Base-by-base conservation (phyloP, 371 early-diverging fungal species). In the Apophysomyces sp. region DNA sequence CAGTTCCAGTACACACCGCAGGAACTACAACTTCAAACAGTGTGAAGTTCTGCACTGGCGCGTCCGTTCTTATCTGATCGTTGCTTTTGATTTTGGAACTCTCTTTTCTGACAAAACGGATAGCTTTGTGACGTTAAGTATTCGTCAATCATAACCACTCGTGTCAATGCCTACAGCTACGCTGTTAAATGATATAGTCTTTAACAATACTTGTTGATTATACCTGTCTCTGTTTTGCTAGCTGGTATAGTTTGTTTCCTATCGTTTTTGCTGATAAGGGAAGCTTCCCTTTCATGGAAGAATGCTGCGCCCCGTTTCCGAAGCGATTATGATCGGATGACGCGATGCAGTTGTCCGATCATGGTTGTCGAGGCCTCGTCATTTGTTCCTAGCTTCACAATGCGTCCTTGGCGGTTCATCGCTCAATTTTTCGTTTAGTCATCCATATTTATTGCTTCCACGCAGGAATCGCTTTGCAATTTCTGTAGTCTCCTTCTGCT, bases 361-460 rank as follows among this genome's bases (percentile, higher is more conserved):
- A n/a, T 8, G n/a, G 16, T 16, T 40, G 3, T 2, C 18, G 0
- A n/a, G 12, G 41, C 5, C n/a, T 40, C n/a, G 8, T n/a, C 41
- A 40, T 40, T 40, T 40, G 0, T 2, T 40, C n/a, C n/a, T 40
- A 6, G 41, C 15, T 16, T 5, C n/a, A n/a, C n/a, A n/a, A n/a
- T n/a, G n/a, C n/a, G 11, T 6, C 11, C 6, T 16, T 16, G 41
- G 6, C 16, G 8, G 6, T 1, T 2, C 11, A 40, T 12, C 2
- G 3, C 4, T 6, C 6, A 6, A 6, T 12, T 12, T 8, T 12
- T 16, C 30, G 12, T 60, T n/a, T 13, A 6, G 0, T 9, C 6
- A 6, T 12, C 32, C 2, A 27, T 60, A 52, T 26, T 60, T 60
- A 4, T 31, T 32, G 52, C 60, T 60, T 31, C 52, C 60, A n/a